Evolutionary conservation across 2,329 filamentous ascomycete species (phyloP).

Genomic region (Tricladium varicosporioides): DNA sequence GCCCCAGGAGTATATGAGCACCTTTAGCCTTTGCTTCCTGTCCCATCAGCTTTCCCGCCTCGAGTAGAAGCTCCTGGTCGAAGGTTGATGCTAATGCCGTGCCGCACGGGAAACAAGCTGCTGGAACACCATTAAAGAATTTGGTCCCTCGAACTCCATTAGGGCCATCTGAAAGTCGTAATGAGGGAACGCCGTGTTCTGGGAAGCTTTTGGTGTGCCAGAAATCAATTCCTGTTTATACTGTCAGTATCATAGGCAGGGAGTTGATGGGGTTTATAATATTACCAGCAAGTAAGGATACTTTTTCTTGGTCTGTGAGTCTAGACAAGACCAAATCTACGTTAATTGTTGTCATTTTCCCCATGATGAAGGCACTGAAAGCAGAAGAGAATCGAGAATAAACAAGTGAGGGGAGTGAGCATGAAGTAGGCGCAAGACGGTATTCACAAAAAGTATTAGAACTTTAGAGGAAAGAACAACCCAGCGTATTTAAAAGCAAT

Average conservation of each 20-base stretch:
- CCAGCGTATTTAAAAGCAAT: no score
- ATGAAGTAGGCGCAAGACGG: background rate
- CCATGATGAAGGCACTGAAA: no score
- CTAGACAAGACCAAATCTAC: constrained; percentile 54
- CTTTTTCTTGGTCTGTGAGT: constrained; percentile 51
- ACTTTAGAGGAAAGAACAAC: no score
- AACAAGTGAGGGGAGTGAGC: background rate
- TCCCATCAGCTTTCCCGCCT: constrained; percentile 64
- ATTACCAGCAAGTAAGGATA: constrained; percentile 50
- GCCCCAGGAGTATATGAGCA: constrained; percentile 70
- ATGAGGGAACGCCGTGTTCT: constrained; percentile 30
- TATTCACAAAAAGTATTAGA: no score
- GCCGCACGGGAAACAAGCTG: constrained; percentile 44
- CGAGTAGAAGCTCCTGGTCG: constrained; percentile 60
- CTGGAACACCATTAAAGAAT: constrained; percentile 40
- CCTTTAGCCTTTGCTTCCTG: constrained; percentile 66
- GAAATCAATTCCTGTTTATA: constrained; percentile 28
- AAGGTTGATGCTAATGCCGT: constrained; percentile 60
- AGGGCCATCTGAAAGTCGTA: constrained; percentile 36
- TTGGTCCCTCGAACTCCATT: constrained; percentile 36
- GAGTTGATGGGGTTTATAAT: background rate
- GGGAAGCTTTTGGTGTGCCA: constrained; percentile 29
- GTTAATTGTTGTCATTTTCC: constrained; percentile 45
- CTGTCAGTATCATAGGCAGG: constrained; percentile 13
- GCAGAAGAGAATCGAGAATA: background rate